Evolutionary conservation across 306 rosid species (phyloP), one percentile per base, ranked within the genome.

Genomic region (Ochetophila trinervis): DNA sequence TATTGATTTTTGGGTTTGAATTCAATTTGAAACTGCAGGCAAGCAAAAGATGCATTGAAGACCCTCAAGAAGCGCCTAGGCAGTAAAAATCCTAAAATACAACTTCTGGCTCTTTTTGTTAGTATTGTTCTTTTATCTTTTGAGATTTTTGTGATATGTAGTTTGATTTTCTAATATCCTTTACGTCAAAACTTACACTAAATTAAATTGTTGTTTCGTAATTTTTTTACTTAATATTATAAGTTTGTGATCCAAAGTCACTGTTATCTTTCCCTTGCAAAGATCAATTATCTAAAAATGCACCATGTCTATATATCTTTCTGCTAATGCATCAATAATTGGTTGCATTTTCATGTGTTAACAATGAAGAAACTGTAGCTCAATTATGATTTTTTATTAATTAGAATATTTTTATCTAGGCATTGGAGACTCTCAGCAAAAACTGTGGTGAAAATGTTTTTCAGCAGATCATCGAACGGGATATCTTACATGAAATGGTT

Each of bases 11-110:
- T 61, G 58, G 58, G 54, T 42, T 69, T 68, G 66, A 50, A 40
- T 71, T 68, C 47, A 48, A 62, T 68, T 63, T 61, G 57, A 63
- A 69, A 75, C 73, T 86, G 74, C 84, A 93, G 99, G 91, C 96
- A 93, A 81, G 91, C 97, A 36, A 93, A 90, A 80, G 99, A 90
- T 68, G 97, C 97, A 53, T 74, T 93, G 73, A 93, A 93, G 91
- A 84, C 67, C 70, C 90, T 93, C 53, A 93, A 93, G 83, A 93
- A 93, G 81, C 94, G 96, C 18, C 68, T 90, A 58, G 76, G 76
- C 78, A 84, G 70, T 69, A 93, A 87, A 88, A 93, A 73, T 78
- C 87, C 94, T 10, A 85, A 90, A 70, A 88, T 78, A 58, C 97
- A 93, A 78, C 90, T 90, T 67, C 81, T 93, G 78, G 87, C 97